phyloP scores from a whole-genome alignment of 1,284 basidiomycete genomes.

The Grifola frondosa region DNA sequence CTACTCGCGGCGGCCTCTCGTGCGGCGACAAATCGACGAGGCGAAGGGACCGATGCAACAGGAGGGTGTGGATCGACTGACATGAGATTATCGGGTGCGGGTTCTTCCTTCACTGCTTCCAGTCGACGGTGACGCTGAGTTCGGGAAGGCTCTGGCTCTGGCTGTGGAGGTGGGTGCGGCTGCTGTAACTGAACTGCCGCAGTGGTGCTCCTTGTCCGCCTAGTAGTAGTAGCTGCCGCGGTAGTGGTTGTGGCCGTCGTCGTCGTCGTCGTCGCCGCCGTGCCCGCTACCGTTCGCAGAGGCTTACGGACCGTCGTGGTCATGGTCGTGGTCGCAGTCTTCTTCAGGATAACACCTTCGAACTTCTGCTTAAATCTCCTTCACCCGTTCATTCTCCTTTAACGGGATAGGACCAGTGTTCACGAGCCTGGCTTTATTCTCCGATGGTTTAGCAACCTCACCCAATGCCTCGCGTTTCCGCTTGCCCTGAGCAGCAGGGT shows the following conservation, averaged over 20 bases:
- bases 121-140: too few species aligned
- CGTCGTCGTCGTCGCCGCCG: conserved; percentile 34
- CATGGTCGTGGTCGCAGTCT: conserved; percentile 36
- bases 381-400: conserved; percentile 42
- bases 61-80: conserved; percentile 43
- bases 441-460: conserved; percentile 57
- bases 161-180: conserved; percentile 5
- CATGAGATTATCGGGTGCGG: conserved; percentile 46
- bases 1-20: conserved; percentile 23
- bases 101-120: conserved; percentile 40
- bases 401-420: conserved; percentile 25
- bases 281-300: conserved; percentile 20
- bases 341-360: conserved; percentile 55
- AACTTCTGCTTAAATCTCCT: conserved; percentile 48
- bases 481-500: conserved; percentile 50
- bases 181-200: conserved; percentile 14
- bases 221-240: conserved; percentile 27
- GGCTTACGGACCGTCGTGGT: conserved; percentile 23
- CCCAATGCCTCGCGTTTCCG: conserved; percentile 74
- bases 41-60: conserved; percentile 27
- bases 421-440: conserved; percentile 40
- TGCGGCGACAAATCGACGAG: conserved; percentile 29
- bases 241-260: conserved; percentile 29
- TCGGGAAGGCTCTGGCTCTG: too few species aligned
- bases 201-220: conserved; percentile 29